phyloP scores from a whole-genome alignment of 2,329 filamentous ascomycete genomes.

The Basipetospora chlamydospora region DNA sequence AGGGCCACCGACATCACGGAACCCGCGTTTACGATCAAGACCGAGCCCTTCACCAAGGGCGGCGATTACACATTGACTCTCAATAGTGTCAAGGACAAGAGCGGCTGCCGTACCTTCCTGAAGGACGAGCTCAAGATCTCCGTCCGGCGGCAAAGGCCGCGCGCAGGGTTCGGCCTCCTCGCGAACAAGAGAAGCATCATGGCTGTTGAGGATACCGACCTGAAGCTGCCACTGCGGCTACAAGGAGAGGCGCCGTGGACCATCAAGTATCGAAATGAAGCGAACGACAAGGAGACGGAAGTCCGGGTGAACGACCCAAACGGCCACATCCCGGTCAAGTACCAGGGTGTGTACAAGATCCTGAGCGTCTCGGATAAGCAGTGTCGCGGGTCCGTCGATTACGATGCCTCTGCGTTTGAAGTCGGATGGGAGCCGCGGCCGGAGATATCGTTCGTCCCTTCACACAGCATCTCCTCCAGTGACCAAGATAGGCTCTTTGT shows the following conservation, averaged over 20 bases:
- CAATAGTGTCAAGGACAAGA: constrained; percentile 72
- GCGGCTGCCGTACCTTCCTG: constrained; percentile 72
- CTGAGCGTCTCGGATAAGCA: constrained; percentile 60
- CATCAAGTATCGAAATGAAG: constrained; percentile 57
- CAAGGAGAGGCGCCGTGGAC: constrained; percentile 78
- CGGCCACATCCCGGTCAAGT: constrained; percentile 49
- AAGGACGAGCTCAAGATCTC: constrained; percentile 75
- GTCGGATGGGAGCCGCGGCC: constrained; percentile 80
- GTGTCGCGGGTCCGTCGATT: constrained; percentile 70
- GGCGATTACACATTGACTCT: constrained; percentile 83
- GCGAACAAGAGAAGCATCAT: constrained; percentile 64
- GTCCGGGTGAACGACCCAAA: constrained; percentile 44
- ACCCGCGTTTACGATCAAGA: constrained; percentile 56
- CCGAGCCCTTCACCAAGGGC: constrained; percentile 58
- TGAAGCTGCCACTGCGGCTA: constrained; percentile 68
- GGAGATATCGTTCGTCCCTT: constrained; percentile 49
- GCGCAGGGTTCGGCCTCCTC: constrained; percentile 70
- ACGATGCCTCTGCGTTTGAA: constrained; percentile 57
- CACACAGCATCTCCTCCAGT: constrained; percentile 43
- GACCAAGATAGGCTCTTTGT: constrained; percentile 40
- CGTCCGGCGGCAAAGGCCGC: constrained; percentile 77
- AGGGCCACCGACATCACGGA: constrained; percentile 48
- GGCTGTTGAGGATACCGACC: constrained; percentile 59
- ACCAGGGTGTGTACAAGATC: constrained; percentile 67
- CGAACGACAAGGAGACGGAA: constrained; percentile 13